Conservation (phyloP, 768 basidiomycete species). For the Rhodotorula taiwanensis region DNA sequence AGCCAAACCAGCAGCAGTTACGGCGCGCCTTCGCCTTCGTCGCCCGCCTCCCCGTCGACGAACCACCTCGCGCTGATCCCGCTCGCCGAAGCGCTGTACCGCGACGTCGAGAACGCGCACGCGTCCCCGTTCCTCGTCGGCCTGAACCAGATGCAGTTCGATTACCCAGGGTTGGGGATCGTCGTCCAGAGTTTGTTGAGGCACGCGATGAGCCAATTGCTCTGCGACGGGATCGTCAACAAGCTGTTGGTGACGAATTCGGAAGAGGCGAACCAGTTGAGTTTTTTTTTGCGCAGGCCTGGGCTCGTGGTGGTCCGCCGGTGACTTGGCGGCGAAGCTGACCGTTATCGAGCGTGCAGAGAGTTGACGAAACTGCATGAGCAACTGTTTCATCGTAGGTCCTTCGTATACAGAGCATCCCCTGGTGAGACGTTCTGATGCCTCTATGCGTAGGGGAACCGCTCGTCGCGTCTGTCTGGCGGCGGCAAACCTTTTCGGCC, state of each 20-base stretch:
- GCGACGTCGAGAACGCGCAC: constrained; percentile 44
- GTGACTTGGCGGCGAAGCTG: too few relatives aligned
- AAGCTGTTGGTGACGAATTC: constrained; percentile 80
- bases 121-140: constrained; percentile 58
- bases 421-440: not conserved
- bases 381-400: constrained; percentile 73
- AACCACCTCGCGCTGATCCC: constrained; percentile 34
- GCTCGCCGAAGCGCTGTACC: constrained; percentile 49
- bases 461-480: constrained; percentile 82
- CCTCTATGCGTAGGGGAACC: constrained; percentile 60
- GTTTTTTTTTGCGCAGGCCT: too few relatives aligned
- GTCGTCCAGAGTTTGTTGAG: constrained; percentile 62
- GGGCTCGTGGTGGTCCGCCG: too few relatives aligned
- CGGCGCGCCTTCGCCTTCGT: too few relatives aligned
- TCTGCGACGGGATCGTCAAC: constrained; percentile 70
- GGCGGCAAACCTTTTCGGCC: constrained; percentile 79
- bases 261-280: constrained; percentile 61
- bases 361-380: constrained; percentile 82
- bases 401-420: not conserved
- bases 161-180: constrained; percentile 31
- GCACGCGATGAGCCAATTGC: constrained; percentile 67
- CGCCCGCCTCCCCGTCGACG: not conserved
- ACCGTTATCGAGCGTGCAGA: constrained; percentile 40
- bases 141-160: constrained; percentile 25
- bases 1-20: too few relatives aligned